Base-by-base conservation (phyloP, 2,329 filamentous ascomycete genomes). In the Aspergillus sp. region DNA sequence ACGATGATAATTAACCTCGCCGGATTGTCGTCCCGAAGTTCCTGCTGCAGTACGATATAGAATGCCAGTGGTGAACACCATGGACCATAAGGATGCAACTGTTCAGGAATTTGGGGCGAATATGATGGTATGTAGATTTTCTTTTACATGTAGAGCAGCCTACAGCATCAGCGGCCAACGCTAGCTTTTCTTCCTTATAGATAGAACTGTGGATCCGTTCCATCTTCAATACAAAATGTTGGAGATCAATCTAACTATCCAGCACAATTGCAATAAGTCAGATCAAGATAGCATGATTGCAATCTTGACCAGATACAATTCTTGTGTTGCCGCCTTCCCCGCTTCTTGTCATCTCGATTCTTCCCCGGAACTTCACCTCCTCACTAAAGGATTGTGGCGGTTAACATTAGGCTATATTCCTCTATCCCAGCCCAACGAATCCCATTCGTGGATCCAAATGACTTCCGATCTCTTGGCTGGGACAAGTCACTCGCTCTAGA, bases 361-460 rank as follows among this genome's bases (percentile, higher is more conserved):
- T 13, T 30, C 28, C 28, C 57, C 51, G 39, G 15, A 39, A 39
- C 32, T 36, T 30, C 47, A n/a, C 36, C 28, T 50, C 38, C 15
- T 57, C 55, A 19, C 13, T 19, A 5, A n/a, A n/a, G 25, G 21
- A 36, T 30, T 39, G 38, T 48, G 54, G 28, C 23, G 25, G 28
- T 39, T 41, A 38, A 52, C 13, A 59, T 63, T 61, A 63, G 61
- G 55, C 61, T 63, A 60, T 61, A 53, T 55, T 28, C 23, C 49
- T 43, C 5, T 51, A 43, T 47, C 17, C 48, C 25, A 21, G 19
- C 28, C 57, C 39, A 32, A 43, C 38, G 39, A 30, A 38, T 25
- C 13, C 30, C 8, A 23, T 19, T 28, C 47, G 21, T 10, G 30
- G 51, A 36, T n/a, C 15, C 8, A 53, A n/a, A 39, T 25, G 32